Base-by-base conservation (phyloP, 2,329 filamentous ascomycete genomes). In the Aspergillus sp. region DNA sequence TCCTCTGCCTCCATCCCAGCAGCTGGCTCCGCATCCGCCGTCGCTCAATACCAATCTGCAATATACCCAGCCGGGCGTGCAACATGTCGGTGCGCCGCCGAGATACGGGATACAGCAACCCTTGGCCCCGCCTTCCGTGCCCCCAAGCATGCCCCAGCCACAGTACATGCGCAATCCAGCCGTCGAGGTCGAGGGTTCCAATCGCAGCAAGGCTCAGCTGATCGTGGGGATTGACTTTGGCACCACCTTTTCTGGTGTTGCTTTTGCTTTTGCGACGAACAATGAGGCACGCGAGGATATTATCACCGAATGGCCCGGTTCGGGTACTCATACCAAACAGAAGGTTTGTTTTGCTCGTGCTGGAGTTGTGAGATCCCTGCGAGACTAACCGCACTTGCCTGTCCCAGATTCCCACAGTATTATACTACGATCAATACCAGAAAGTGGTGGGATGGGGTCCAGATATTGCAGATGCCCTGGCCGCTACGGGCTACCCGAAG, bases 401-500 rank as follows among this genome's bases (percentile, higher is more conserved):
- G 12, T 28, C 28, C 42, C 49, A 60, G 93, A 97, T 98, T 59
- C 93, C 93, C 10, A 97, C 93, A 9, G 93, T 98, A n/a, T 80
- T 98, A 51, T 98, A 98, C 75, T 98, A 98, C 66, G 93, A 98
- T 66, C 91, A 97, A 71, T 95, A 96, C 69, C 93, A 98, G 65
- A 96, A 97, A 70, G 93, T 98, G 42, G 93, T 97, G n/a, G 93
- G 93, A 59, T 98, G 93, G 93, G 93, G 93, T 52, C 90, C 91
- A 48, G 93, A 98, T 75, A 97, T 97, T 60, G 88, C 93, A 51
- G 91, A 97, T 71, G 93, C 93, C 54, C 80, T 97, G 55, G 91
- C 93, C 45, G 93, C 93, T 29, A 97, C 93, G 36, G 93, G 93
- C 53, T 97, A 97, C 69, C 93, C 93, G 57, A 97, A 97, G 75